A percentile compares a stretch with the other conserved stretches of the same genome.
These are phyloP conservation scores for Vicia sativa DNA, from an alignment of 306 rosid species.

Conservation along the genomic window DNA sequence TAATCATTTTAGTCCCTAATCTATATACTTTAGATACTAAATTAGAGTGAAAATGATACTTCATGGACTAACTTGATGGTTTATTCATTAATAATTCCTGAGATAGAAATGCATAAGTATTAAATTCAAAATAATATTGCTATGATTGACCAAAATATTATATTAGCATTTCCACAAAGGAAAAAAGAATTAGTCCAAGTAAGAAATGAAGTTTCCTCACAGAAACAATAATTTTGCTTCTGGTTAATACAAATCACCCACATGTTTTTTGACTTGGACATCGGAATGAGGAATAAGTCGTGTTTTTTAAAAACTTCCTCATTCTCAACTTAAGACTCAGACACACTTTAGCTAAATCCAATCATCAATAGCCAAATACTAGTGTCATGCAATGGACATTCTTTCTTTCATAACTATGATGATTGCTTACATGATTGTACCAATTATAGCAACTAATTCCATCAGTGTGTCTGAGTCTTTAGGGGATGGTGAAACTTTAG, in stretches of 20 bases:
- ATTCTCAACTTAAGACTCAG: background rate
- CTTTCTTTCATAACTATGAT: background rate
- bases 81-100: background rate
- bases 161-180: background rate
- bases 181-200: background rate
- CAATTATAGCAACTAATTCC: constrained; percentile 18
- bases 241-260: background rate
- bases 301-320: background rate
- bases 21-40: background rate
- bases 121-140: background rate
- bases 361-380: background rate
- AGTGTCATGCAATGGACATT: constrained; percentile 12
- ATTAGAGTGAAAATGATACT: background rate
- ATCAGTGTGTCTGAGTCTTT: background rate
- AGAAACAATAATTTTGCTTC: background rate
- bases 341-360: background rate
- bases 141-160: background rate
- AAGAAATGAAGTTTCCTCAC: background rate
- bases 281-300: background rate
- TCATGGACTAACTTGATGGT: background rate
- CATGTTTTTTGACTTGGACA: background rate
- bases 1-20: background rate
- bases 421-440: background rate
- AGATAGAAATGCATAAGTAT: background rate
- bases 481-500: constrained; percentile 29